A percentile compares a stretch with the other conserved stretches of the same genome.
These are phyloP conservation scores for Aureobasidium sp. DNA, from an alignment of 2,329 filamentous ascomycete genomes.

Conservation along the genomic window DNA sequence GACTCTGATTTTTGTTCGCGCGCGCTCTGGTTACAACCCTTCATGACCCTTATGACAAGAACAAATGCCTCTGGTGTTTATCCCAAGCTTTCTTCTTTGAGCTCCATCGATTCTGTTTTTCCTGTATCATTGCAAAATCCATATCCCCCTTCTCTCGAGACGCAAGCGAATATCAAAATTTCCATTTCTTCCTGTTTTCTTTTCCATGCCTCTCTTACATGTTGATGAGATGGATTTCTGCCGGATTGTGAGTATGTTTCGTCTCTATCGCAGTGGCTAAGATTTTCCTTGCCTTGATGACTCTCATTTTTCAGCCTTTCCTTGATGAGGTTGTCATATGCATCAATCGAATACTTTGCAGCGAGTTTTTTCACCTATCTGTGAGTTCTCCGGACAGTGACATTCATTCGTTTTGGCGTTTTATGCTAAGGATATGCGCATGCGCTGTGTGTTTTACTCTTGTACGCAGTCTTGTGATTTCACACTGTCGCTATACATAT, in stretches of 20 bases:
- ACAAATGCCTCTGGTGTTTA: constrained; percentile 3
- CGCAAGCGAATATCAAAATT: constrained; percentile 4
- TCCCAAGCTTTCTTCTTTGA: not conserved
- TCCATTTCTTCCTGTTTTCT: not conserved
- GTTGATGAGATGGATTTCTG: not conserved
- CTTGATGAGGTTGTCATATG: not conserved
- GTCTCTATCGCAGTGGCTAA: not conserved
- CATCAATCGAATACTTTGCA: not conserved
- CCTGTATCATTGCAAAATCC: constrained; percentile 4
- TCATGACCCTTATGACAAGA: constrained; percentile 10
- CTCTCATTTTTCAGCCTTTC: not conserved
- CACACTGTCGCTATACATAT: too few species aligned
- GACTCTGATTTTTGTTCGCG: not conserved
- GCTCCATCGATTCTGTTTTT: not conserved
- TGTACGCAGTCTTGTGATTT: too few species aligned
- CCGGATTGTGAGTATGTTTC: not conserved
- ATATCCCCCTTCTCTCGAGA: not conserved
- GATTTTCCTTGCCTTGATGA: not conserved
- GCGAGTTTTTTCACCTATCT: not conserved
- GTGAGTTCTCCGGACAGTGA: not conserved
- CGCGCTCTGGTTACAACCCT: constrained; percentile 3
- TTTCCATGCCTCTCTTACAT: not conserved
- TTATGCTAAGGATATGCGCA: too few species aligned
- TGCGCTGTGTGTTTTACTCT: too few species aligned
- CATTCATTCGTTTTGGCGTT: not conserved